These are phyloP conservation scores for Phoenix roebelenii DNA, from an alignment of 176 grass and related monocot genomes.

Conservation along the genomic window DNA sequence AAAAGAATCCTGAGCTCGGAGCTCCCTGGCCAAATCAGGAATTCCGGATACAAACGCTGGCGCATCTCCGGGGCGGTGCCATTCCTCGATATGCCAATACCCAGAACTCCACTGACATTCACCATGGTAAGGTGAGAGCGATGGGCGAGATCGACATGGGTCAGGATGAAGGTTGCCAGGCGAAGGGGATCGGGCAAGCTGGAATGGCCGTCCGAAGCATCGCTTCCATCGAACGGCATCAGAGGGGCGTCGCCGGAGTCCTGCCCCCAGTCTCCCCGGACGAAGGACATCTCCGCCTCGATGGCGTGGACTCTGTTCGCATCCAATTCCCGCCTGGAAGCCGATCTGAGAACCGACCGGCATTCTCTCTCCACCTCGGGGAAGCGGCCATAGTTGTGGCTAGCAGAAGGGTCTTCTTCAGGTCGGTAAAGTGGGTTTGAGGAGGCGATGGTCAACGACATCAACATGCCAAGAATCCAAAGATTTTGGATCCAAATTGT, in stretches of 20 bases:
- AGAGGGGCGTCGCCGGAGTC: constrained; percentile 29
- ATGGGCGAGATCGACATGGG: constrained; percentile 41
- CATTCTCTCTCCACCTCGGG: constrained; percentile 48
- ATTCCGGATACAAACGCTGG: constrained; percentile 41
- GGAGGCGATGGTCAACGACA: background rate
- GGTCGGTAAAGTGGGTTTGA: background rate
- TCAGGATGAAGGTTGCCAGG: constrained; percentile 45
- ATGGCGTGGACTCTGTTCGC: constrained; percentile 41
- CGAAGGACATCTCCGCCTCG: constrained; percentile 47
- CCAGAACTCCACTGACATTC: constrained; percentile 67
- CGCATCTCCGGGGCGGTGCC: constrained; percentile 48
- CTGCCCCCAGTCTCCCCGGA: constrained; percentile 65
- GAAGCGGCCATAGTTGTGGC: constrained; percentile 57
- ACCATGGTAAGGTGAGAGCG: constrained; percentile 32
- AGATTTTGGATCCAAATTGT: background rate
- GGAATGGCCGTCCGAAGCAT: constrained; percentile 12
- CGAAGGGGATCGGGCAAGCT: constrained; percentile 16
- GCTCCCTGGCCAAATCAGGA: constrained; percentile 53
- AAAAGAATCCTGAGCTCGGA: constrained; percentile 63
- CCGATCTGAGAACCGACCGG: constrained; percentile 37
- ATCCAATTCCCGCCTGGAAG: constrained; percentile 39
- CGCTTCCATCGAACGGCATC: constrained; percentile 57
- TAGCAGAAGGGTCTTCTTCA: constrained; percentile 10
- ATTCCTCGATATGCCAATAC: constrained; percentile 47
- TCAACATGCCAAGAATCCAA: background rate